Evolutionary conservation across 2,329 filamentous ascomycete species (phyloP), one percentile per base, ranked within the genome.

Genomic region (Zasmidium angulare): DNA sequence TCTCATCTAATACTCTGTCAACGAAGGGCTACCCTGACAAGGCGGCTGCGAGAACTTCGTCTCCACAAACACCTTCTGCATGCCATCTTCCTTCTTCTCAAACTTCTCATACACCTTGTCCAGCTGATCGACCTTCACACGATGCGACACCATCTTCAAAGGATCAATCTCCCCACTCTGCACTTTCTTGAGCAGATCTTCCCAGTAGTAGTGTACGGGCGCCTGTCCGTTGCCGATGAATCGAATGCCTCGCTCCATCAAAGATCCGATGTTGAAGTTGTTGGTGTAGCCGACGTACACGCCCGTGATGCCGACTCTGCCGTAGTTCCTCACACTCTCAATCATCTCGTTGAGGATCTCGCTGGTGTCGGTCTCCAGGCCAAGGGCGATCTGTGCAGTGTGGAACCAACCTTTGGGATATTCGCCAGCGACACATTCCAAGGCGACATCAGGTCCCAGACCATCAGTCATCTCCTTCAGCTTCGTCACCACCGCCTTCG

Each of bases 171-270:
- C 81, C 29, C 86, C 86, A 21, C 79, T 80, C 68, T 87, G 82
- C 62, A 96, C 89, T 71, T 81, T 80, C 62, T 83, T 77, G 49
- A 95, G 79, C n/a, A 96, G 79, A 2, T 89, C 83, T 22, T 91
- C 81, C 91, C 90, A 96, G 77, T 96, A 95, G 69, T 87, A 84
- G 68, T 93, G 90, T 0, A 96, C 90, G 0, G 91, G 91, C 1
- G 84, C 84, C 71, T 87, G 85, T 2, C 85, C 85, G 65, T 87
- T 87, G 46, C 85, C 85, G 64, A 86, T 92, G 48, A 96, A 82
- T 1, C 89, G 87, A 66, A 96, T 86, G n/a, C 91, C 91, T 29
- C 89, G 86, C 76, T 96, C 86, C 91, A 96, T 96, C 14, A 96
- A 72, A 0, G 89, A 87, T 10, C 91, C 90, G 66, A 93, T 87